Evolutionary conservation across 202 grass and related monocot genomes (phyloP).

Genomic region (Eragrostis tef): DNA sequence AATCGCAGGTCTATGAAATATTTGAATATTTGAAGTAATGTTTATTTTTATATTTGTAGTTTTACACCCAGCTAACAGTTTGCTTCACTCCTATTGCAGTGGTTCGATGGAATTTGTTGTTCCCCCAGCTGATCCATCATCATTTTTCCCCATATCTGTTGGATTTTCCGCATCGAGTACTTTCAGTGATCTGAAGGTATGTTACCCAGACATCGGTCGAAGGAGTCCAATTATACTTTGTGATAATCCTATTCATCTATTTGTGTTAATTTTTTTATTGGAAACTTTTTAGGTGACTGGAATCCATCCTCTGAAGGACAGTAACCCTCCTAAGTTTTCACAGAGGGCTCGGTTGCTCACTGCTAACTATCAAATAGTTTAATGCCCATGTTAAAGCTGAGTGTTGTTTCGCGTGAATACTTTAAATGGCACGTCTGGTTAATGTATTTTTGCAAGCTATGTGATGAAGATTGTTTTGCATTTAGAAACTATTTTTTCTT

Average conservation of each 20-base stretch:
- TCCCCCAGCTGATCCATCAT: conserved; percentile 62
- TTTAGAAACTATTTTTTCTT: conserved; percentile 20
- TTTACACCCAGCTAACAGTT: conserved; percentile 1
- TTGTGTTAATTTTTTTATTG: neutral
- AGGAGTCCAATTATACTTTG: neutral
- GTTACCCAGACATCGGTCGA: conserved; percentile 1
- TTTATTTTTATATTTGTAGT: neutral
- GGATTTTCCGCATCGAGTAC: conserved; percentile 79
- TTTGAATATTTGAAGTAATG: conserved; percentile 3
- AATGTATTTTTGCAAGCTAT: neutral
- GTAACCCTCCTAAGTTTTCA: conserved; percentile 65
- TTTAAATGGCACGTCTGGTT: conserved; percentile 9
- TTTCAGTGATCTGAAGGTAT: conserved; percentile 84
- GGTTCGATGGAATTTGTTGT: conserved; percentile 88
- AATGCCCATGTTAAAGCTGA: neutral
- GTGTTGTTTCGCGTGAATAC: conserved; percentile 12
- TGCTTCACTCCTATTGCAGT: conserved; percentile 36
- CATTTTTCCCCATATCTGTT: conserved; percentile 81
- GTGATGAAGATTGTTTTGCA: neutral
- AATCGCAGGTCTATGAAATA: conserved; percentile 70
- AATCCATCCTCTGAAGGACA: conserved; percentile 63
- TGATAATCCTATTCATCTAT: neutral
- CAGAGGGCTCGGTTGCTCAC: conserved; percentile 69
- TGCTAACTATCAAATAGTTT: conserved; percentile 77
- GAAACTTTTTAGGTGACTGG: conserved; percentile 53